These are phyloP conservation scores for Coelastrella sp. DNA, from an alignment of 139 green algal species.

Conservation along the genomic window DNA sequence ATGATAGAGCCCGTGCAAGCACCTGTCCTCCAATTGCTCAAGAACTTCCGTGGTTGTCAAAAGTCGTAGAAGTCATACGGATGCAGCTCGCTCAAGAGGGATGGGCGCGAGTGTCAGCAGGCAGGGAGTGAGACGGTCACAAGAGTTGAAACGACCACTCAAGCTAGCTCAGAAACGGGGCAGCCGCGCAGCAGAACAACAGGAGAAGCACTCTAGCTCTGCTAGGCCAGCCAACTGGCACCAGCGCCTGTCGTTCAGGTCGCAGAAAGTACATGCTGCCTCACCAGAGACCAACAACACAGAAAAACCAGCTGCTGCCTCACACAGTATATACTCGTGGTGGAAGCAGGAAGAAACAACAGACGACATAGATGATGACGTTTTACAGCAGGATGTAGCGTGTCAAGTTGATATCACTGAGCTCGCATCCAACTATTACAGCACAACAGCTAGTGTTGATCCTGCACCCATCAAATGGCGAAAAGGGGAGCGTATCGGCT, in stretches of 20 bases:
- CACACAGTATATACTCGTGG: background rate
- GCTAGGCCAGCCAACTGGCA: background rate
- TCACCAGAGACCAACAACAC: background rate
- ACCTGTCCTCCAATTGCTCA: no score
- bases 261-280: constrained; percentile 2
- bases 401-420: constrained; percentile 2
- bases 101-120: constrained; percentile 33
- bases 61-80: background rate
- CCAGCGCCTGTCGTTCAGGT: background rate
- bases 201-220: background rate
- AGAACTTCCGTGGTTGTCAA: no score
- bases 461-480: constrained; percentile 72
- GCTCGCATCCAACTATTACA: background rate
- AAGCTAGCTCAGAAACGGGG: background rate
- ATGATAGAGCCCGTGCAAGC: no score
- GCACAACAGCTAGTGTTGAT: background rate
- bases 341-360: background rate
- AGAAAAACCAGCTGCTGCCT: background rate
- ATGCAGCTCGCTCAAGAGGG: background rate
- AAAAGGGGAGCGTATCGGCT: constrained; percentile 90
- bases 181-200: background rate
- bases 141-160: background rate
- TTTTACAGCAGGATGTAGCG: background rate
- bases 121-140: background rate
- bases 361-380: no score